These are phyloP conservation scores for Pleurotus djamor DNA, from an alignment of 768 basidiomycete genomes.

Conservation along the genomic window DNA sequence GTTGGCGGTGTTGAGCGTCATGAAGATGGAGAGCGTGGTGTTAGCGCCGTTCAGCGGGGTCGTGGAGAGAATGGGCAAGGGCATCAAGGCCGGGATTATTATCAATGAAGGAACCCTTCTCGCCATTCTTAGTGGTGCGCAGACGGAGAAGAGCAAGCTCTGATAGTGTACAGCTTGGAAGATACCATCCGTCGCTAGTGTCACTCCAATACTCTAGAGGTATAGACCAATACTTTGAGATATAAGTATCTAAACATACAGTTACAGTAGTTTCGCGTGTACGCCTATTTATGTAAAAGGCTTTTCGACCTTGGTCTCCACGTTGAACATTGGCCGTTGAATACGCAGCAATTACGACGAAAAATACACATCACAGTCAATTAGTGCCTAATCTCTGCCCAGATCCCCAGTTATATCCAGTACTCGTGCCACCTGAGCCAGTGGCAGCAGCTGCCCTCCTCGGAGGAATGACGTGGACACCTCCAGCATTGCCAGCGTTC, in stretches of 20 bases:
- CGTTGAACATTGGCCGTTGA: no score
- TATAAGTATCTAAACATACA: no score
- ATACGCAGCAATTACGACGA: no score
- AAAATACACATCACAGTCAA: not conserved
- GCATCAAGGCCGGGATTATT: constrained; percentile 26
- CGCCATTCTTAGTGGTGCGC: not conserved
- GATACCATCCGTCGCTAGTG: not conserved
- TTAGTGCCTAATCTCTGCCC: constrained; percentile 46
- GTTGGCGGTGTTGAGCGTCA: constrained; percentile 30
- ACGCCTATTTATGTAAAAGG: no score
- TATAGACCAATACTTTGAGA: no score
- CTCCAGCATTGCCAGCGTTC: constrained; percentile 36
- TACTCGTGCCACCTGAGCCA: constrained; percentile 8
- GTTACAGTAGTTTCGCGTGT: no score
- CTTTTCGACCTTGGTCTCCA: no score
- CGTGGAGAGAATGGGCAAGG: constrained; percentile 27
- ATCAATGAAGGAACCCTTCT: constrained; percentile 26
- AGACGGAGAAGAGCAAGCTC: constrained; percentile 1
- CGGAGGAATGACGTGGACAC: constrained; percentile 62
- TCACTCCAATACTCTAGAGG: not conserved
- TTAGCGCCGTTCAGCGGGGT: constrained; percentile 24
- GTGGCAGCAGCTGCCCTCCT: constrained; percentile 23
- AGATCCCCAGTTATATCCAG: constrained; percentile 46
- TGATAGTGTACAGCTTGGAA: not conserved
- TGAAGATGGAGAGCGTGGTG: constrained; percentile 40